Evolutionary conservation across 495 filamentous ascomycete genomes (phyloP), one percentile per base, ranked within the genome.

Genomic region (Pyrenula aspistea): DNA sequence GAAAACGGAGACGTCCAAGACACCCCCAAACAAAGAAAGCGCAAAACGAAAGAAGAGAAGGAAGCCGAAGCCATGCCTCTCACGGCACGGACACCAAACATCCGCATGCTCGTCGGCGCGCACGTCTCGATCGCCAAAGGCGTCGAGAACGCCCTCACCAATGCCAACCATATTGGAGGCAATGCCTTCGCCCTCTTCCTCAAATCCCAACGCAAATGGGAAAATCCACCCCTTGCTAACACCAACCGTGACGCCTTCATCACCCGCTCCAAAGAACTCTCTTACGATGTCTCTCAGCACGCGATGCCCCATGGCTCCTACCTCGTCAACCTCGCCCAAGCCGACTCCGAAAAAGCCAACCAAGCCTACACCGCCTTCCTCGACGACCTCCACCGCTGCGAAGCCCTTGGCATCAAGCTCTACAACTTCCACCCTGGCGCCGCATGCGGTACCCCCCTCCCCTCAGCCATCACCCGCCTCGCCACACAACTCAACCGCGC

Each of bases 371-470:
- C 76, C 50, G 79, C 83, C 51, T 98, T 98, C 69, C 58, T 95
- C 22, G 91, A 98, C 60, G 93, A 98, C 66, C 76, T 98, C 0
- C 69, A 82, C 50, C 84, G 93, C 22, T 97, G 93, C 67, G 91
- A 95, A 64, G 76, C 76, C n/a, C 82, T 98, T 0, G 87, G 88
- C 0, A 95, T 98, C 65, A 78, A 70, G 58, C 76, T 97, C 15
- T 98, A 97, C 74, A 98, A 98, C 69, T 97, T 98, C 75, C 93
- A 98, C 67, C 93, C 93, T 0, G 93, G 93, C 53, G 90, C 80
- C 55, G 84, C 84, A 4, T 83, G 84, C 61, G 80, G 83, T 55
- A 75, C 75, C 8, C 72, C 79, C 12, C 83, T 86, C 49, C 71
- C 76, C 0, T 78, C 80, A 21, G 92, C 91, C 8, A 86, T 94